Conservation (phyloP, 2,329 filamentous ascomycete species). For the Scedosporium boydii region DNA sequence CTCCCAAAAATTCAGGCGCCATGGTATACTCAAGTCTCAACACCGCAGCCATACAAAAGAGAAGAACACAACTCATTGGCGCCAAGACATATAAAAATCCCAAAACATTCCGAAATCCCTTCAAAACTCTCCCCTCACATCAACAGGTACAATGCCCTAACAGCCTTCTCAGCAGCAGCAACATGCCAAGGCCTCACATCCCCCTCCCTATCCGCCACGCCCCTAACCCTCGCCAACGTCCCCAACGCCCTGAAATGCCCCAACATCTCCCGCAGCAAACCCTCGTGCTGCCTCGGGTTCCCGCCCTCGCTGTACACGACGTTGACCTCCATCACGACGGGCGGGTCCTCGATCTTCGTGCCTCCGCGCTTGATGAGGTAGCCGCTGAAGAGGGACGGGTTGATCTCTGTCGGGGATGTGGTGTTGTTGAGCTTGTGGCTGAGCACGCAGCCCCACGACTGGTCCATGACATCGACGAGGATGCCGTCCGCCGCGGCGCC, state of each 20-base stretch:
- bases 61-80: background rate
- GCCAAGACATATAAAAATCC: background rate
- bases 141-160: slow-evolving; percentile 53
- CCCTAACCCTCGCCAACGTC: slow-evolving; percentile 58
- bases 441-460: slow-evolving; percentile 66
- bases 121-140: slow-evolving; percentile 35
- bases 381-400: slow-evolving; percentile 51
- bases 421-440: slow-evolving; percentile 56
- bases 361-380: slow-evolving; percentile 58
- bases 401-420: slow-evolving; percentile 41
- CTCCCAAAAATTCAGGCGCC: background rate
- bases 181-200: slow-evolving; percentile 72
- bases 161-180: slow-evolving; percentile 59
- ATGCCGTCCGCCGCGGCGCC: slow-evolving; percentile 52
- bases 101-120: background rate
- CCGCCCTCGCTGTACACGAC: slow-evolving; percentile 46
- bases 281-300: slow-evolving; percentile 47
- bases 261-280: slow-evolving; percentile 60
- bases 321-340: slow-evolving; percentile 54
- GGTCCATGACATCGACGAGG: slow-evolving; percentile 63
- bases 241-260: slow-evolving; percentile 59
- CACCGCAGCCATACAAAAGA: background rate
- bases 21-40: background rate
- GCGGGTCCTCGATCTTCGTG: slow-evolving; percentile 44
- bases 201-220: slow-evolving; percentile 46